A percentile compares a stretch with the other conserved stretches of the same genome.
Conservation (phyloP, 768 basidiomycete species). For the Kwoniella sp. region DNA sequence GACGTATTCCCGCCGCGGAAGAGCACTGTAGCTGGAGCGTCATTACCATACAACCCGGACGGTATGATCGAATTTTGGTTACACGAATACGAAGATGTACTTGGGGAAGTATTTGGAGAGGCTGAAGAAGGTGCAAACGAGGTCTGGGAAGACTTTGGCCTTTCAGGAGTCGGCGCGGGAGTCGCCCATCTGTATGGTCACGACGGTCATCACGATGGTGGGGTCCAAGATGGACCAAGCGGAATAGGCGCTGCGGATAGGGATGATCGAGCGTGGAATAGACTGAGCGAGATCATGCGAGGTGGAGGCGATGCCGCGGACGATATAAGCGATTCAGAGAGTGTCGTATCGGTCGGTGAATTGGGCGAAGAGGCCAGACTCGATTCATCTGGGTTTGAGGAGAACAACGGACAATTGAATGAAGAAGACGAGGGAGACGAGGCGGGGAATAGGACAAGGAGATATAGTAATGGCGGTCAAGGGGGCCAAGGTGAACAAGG, state of each 20-base stretch:
- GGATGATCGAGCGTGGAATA: slow-evolving; percentile 69
- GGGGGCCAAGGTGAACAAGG: slow-evolving; percentile 17
- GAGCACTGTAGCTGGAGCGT: slow-evolving; percentile 79
- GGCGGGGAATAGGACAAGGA: neutral
- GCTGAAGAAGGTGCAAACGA: slow-evolving; percentile 39
- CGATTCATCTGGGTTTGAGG: slow-evolving; percentile 56
- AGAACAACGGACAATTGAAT: neutral
- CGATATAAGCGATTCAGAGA: slow-evolving; percentile 94
- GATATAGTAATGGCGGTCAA: neutral
- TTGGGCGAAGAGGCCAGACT: slow-evolving; percentile 76
- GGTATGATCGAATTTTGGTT: slow-evolving; percentile 80
- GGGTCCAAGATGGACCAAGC: slow-evolving; percentile 2
- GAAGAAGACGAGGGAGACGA: slow-evolving; percentile 7
- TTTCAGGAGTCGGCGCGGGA: slow-evolving; percentile 32
- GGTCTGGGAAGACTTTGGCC: slow-evolving; percentile 33
- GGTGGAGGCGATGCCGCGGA: slow-evolving; percentile 56
- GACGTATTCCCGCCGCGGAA: slow-evolving; percentile 90
- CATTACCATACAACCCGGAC: slow-evolving; percentile 82
- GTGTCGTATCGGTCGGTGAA: slow-evolving; percentile 85
- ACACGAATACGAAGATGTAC: slow-evolving; percentile 93
- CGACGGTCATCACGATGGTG: slow-evolving; percentile 3
- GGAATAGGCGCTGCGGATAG: slow-evolving; percentile 29
- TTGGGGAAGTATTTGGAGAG: slow-evolving; percentile 60
- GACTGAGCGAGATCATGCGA: slow-evolving; percentile 72
- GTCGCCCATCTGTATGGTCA: slow-evolving; percentile 13